These are phyloP conservation scores for Solanum lycopersicoides DNA, from an alignment of 257 asterid genomes.

Conservation along the genomic window DNA sequence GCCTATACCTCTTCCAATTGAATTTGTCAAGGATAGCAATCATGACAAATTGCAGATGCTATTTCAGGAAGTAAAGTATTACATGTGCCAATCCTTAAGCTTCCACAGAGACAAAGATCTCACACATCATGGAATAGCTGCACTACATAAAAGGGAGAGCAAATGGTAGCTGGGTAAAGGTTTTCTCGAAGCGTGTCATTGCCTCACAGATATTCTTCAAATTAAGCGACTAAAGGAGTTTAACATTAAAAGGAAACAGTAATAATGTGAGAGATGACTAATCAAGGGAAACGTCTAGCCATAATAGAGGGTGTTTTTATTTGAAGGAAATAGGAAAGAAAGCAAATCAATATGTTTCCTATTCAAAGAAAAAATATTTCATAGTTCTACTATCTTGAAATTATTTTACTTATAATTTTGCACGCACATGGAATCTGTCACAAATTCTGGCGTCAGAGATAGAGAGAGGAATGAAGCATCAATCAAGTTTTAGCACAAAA, in stretches of 20 bases:
- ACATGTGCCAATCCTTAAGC: background rate
- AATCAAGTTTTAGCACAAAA: background rate
- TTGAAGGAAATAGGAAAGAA: background rate
- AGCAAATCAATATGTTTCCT: background rate
- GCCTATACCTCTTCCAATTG: background rate
- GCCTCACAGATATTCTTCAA: background rate
- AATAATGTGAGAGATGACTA: background rate
- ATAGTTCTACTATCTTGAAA: background rate
- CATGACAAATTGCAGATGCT: background rate
- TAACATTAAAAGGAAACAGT: background rate
- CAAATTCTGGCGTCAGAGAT: background rate
- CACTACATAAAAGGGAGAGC: background rate
- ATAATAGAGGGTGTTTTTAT: background rate
- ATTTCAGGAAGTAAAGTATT: background rate
- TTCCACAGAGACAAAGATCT: background rate
- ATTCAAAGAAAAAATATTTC: background rate
- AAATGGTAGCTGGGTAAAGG: background rate
- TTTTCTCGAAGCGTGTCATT: background rate
- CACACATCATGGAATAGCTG: background rate
- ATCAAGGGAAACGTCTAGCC: background rate
- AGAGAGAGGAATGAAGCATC: background rate
- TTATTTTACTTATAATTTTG: background rate
- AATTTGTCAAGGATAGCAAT: background rate
- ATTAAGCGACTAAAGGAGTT: background rate
- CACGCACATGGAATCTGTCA: background rate